Evolutionary conservation across 306 rosid genomes (phyloP), one percentile per base, ranked within the genome.

Genomic region (Begonia fuchsioides): DNA sequence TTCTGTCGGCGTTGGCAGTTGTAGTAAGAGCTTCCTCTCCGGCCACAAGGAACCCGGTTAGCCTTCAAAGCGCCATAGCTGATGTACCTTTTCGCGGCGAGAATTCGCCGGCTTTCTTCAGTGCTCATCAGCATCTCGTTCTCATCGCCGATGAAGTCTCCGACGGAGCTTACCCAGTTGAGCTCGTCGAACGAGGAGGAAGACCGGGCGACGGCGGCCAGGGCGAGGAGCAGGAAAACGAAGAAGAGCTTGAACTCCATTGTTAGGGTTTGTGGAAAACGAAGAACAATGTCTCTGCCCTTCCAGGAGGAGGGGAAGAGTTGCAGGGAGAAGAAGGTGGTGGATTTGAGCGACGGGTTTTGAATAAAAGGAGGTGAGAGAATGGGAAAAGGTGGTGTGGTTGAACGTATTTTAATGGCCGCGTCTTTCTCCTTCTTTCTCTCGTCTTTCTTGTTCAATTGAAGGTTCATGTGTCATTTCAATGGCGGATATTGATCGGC

Each of bases 11-110:
- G 18, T 15, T 56, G 52, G 46, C 84, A 76, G 49, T 62, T 60
- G 45, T 80, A 80, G 55, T 80, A 80, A n/a, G 90, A 80, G 3
- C 8, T 11, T 18, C 84, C 90, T 0, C 75, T 78, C 9, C 6
- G 35, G 3, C 68, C 72, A 54, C 83, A 80, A 2, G 84, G 84
- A 6, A 63, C 38, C 0, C 20, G 10, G 50, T 76, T 53, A 1
- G 52, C 13, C 39, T 1, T 57, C 3, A 80, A 56, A 9, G 81
- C 74, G 2, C 45, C 49, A 38, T 76, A 76, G 32, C 73, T 20
- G 1, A 76, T 66, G 65, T 17, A 73, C 41, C 35, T 52, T 2
- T 53, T 13, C 0, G 57, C 47, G 0, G 9, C 19, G 0, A 74
- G 57, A 0, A 35, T 17, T 3, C 88, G 63, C 13, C 67, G 71